phyloP scores from a whole-genome alignment of 1,284 basidiomycete species.

The Dichomitus squalens region DNA sequence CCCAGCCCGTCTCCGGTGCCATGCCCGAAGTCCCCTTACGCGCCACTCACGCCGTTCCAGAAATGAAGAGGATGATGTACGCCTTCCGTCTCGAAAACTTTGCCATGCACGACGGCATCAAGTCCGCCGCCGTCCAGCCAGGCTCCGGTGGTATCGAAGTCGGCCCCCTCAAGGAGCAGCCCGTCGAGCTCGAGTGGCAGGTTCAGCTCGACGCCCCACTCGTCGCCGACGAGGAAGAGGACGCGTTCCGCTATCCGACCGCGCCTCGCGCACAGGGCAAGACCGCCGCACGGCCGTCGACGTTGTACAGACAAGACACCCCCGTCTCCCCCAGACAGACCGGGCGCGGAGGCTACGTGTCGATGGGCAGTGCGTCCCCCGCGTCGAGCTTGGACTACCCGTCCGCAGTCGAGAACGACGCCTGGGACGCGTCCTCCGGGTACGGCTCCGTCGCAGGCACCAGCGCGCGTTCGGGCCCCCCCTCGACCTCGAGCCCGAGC shows the following conservation, averaged over 20 bases:
- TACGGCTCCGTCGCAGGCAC: conserved; percentile 16
- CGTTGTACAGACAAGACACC: conserved; percentile 1
- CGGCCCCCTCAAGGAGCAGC: conserved; percentile 30
- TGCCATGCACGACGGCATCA: conserved; percentile 58
- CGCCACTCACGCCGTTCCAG: conserved; percentile 65
- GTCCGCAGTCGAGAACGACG: conserved; percentile 11
- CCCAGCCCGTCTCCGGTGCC: conserved; percentile 20
- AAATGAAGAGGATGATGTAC: conserved; percentile 74
- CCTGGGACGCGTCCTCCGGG: conserved; percentile 18
- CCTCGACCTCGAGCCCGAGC: conserved; percentile 8
- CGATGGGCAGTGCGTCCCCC: conserved; percentile 10
- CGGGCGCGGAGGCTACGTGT: background rate
- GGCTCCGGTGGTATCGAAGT: conserved; percentile 30
- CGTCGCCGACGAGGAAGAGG: conserved; percentile 14
- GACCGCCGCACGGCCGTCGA: background rate
- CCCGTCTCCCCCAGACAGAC: conserved; percentile 5
- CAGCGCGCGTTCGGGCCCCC: conserved; percentile 5
- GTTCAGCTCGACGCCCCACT: conserved; percentile 24
- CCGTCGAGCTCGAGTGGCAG: conserved; percentile 32
- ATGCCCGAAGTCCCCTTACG: conserved; percentile 71
- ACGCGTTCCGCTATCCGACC: conserved; percentile 1
- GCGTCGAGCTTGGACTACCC: conserved; percentile 17
- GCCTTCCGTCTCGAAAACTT: conserved; percentile 78
- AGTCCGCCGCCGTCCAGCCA: conserved; percentile 24
- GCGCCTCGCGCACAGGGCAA: background rate